Base-by-base conservation (phyloP, 495 filamentous ascomycete genomes). In the Penicillium arizonense region DNA sequence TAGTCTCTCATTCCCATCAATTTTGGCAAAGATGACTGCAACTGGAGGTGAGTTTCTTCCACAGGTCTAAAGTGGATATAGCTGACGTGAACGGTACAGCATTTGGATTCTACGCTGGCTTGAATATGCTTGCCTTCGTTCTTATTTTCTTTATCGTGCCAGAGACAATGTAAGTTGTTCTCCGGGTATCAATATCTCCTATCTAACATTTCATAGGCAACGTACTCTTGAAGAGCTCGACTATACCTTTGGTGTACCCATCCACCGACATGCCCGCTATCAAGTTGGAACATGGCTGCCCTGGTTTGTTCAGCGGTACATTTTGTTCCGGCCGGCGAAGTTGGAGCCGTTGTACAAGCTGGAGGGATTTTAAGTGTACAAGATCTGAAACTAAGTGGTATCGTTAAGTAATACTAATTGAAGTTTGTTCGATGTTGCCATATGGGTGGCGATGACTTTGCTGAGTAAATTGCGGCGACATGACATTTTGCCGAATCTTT, bases 151-250 rank as follows among this genome's bases (percentile, higher is more conserved):
- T 90, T 36, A 88, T 79, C 65, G 75, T 92, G 7, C 86, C 85
- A 3, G 87, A 90, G 68, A 90, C 87, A 0, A 59, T 55, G 57
- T 55, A 36, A 58, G 50, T 49, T 11, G 3, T 7, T 7, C 6
- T 4, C 16, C 14, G 4, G 24, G 6, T 45, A 3, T 41, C 20
- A 10, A n/a, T 8, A 12, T 10, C 3, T 20, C 32, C 37, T 28
- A 21, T 21, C 47, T 45, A 24, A 56, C 47, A 16, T 14, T 12
- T 24, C 1, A 41, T 47, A 91, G 90, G 66, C 86, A 88, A 63
- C 77, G 81, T 33, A 88, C 86, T 3, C 80, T 90, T 23, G 87
- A 93, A 66, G 89, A 93, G 61, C 76, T 92, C 28, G 88, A 92
- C 68, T 89, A 89, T 61, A 82, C 91, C 45, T 92, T 89, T 55